Base-by-base conservation (phyloP, 73 alveolate genomes). In the Paramecium tetraurelia region DNA sequence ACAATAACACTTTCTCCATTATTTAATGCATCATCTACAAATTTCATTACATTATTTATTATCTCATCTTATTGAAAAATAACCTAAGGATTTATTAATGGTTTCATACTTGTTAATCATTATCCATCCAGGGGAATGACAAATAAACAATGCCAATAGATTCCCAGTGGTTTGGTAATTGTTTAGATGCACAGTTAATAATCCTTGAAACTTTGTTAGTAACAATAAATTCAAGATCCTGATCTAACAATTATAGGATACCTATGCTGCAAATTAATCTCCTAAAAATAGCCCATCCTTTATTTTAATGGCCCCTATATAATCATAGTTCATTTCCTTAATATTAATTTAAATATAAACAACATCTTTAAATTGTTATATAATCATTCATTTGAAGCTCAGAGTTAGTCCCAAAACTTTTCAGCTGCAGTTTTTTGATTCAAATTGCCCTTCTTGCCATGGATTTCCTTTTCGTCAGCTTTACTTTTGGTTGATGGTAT, bases 151-250 rank as follows among this genome's bases (percentile, higher is more conserved):
- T 97, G 31, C 99, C 99, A 58, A 97, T 88, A 44, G 98, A 92
- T 93, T 97, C 99, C 98, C 98, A 97, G 59, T 96, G 97, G 77
- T 98, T 97, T 16, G 99, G 98, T 12, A 98, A 92, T 86, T 96
- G 96, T 21, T 96, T 94, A 7, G 99, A 99, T 29, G 99, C 97
- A 27, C 99, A 96, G 85, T 98, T 98, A 72, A 98, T 95, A 58
- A 98, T 93, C 58, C 98, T 97, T 12, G 98, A 83, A 36, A 97
- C 98, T 94, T 98, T 98, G 80, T 97, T 97, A 84, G 98, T 96
- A 59, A 97, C 97, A 21, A 98, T 95, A 92, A 98, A 95, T 89
- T 98, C 99, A 16, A 97, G 89, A 93, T 98, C 98, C 96, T 83
- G 29, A 48, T 83, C 27, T 24, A 20, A 44, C 36, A n/a, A 31